A percentile compares a stretch with the other conserved stretches of the same genome.
Evolutionary conservation across 441 rosid species (phyloP).

Genomic region (Syzygium syzygioides): DNA sequence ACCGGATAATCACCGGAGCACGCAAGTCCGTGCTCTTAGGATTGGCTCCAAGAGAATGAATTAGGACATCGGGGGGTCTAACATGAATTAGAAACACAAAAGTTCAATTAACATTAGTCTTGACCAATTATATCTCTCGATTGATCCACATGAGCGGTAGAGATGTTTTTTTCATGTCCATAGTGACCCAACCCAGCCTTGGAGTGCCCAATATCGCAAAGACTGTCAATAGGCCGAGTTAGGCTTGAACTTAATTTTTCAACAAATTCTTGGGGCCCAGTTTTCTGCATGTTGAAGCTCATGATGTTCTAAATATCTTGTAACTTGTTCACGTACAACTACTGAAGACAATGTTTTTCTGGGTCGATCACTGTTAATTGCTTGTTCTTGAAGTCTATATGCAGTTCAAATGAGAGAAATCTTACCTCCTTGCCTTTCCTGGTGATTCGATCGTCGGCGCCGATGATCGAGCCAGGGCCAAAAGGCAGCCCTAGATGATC

Average conservation of each 20-base stretch:
- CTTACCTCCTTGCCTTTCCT: not conserved
- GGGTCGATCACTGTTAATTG: not conserved
- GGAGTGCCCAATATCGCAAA: not conserved
- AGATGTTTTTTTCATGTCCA: not conserved
- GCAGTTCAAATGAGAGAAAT: not conserved
- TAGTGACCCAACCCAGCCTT: not conserved
- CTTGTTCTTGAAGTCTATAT: not conserved
- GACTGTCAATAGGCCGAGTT: not conserved
- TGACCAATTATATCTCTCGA: not conserved
- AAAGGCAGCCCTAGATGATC: not conserved
- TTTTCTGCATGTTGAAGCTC: not conserved
- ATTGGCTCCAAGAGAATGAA: not conserved
- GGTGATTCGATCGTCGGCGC: not conserved
- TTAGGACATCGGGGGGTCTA: not conserved
- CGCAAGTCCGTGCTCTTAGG: not conserved
- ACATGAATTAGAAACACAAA: not conserved
- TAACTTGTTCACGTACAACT: not conserved
- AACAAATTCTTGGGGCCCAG: not conserved
- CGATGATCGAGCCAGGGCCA: not conserved
- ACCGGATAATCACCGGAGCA: not conserved
- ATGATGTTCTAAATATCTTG: not conserved
- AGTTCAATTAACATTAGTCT: not conserved
- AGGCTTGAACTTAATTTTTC: not conserved
- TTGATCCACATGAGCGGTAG: not conserved
- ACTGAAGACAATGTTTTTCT: not conserved